Conservation (phyloP, 2,329 filamentous ascomycete genomes). For the Botrytis fabae region DNA sequence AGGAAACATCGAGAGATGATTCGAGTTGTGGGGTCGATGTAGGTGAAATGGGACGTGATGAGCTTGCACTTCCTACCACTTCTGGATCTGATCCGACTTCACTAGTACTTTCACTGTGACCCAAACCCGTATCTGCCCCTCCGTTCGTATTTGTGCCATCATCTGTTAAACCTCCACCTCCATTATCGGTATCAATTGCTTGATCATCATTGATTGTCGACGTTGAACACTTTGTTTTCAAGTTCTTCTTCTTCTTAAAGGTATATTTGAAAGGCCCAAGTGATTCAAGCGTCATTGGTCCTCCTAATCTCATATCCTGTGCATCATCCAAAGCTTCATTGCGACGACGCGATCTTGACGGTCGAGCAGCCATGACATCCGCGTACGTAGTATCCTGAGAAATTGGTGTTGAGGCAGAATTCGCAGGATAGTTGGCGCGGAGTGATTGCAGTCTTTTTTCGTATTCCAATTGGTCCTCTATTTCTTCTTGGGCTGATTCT, state of each 20-base stretch:
- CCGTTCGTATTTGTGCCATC: background rate
- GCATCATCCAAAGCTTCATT: conserved; percentile 16
- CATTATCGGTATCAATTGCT: background rate
- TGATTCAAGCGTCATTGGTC: conserved; percentile 25
- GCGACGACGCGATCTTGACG: conserved; percentile 15
- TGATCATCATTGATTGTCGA: background rate
- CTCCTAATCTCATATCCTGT: conserved; percentile 17
- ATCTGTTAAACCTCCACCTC: background rate
- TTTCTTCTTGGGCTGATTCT: conserved; percentile 23
- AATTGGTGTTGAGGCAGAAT: background rate
- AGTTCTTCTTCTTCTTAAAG: conserved; percentile 26
- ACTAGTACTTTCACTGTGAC: conserved; percentile 14
- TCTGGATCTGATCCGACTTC: conserved; percentile 13
- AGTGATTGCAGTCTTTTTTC: conserved; percentile 9
- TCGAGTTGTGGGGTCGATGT: conserved; percentile 7
- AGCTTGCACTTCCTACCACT: conserved; percentile 19
- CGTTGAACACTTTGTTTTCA: conserved; percentile 13
- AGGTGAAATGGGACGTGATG: conserved; percentile 10
- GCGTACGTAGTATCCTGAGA: conserved; percentile 20
- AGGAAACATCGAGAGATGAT: background rate
- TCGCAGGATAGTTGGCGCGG: background rate
- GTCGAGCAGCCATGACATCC: conserved; percentile 25
- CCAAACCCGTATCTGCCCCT: background rate
- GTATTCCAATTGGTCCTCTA: conserved; percentile 22
- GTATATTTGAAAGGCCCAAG: conserved; percentile 27